Evolutionary conservation across 2,329 filamentous ascomycete species (phyloP), one percentile per base, ranked within the genome.

Genomic region (Fusarium subglutinans): DNA sequence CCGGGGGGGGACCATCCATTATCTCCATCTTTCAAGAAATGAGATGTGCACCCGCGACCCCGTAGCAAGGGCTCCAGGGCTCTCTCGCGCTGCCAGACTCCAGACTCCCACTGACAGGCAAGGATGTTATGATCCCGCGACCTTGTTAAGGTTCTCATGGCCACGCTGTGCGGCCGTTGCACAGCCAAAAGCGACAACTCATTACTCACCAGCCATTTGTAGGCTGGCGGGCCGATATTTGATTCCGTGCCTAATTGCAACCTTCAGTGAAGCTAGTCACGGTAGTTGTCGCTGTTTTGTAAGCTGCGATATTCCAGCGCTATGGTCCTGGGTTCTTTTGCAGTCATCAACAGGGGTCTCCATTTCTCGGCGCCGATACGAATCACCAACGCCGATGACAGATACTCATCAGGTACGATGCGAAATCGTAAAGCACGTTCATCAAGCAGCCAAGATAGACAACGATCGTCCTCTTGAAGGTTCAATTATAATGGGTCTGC

Each of bases 321-420:
- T 37, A 64, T 68, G 41, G 40, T 66, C 40, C 18, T 57, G 57
- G 44, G 47, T 26, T 26, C 35, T 28, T 40, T 54, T 40, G 24
- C 18, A 28, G 35, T 50, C 22, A 33, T n/a, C 11, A 56, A 17
- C 53, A 73, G 43, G 54, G 66, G 44, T 28, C 48, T 41, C 41
- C 55, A 59, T 57, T 56, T 56, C 48, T 73, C 70, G 70, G 70
- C 70, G 51, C 60, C 70, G 65, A 73, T 66, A 37, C 18, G 60
- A 59, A 62, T 50, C 37, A 40, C 70, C 55, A 65, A 51, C 47
- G 63, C 71, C 71, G 71, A 74, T 74, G 47, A 47, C 61, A 74
- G 63, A 64, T 44, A 35, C 53, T 57, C 51, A 30, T 38, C 53
- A 70, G 53, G 55, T 48, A 66, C 51, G 60, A 62, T 61, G 70